A percentile compares a stretch with the other conserved stretches of the same genome.
phyloP scores from a whole-genome alignment of 1,139 yeast species.

The Casaregolazyma suthepensis region DNA sequence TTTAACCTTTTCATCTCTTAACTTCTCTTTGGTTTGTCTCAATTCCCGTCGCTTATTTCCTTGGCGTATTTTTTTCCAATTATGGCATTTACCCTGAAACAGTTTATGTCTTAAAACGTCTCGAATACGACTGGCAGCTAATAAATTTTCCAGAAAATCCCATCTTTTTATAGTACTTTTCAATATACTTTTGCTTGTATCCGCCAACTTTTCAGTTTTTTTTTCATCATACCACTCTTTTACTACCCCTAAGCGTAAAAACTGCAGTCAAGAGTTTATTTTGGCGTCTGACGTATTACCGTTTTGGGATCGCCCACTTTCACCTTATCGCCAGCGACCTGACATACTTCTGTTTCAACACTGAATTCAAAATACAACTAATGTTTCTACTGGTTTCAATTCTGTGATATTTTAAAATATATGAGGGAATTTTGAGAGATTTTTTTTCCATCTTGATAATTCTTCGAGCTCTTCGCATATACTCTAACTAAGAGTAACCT shows the following conservation, averaged over 20 bases:
- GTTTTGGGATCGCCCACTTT: background rate
- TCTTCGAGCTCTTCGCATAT: background rate
- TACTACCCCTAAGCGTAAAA: background rate
- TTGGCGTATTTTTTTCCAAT: background rate
- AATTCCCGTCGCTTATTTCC: background rate
- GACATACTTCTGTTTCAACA: background rate
- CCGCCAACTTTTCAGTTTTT: background rate
- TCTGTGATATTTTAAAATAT: background rate
- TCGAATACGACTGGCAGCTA: background rate
- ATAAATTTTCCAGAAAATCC: no score
- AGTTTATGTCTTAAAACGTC: background rate
- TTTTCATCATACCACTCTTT: background rate
- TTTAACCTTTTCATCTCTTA: background rate
- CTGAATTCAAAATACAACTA: background rate
- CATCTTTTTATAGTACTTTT: background rate
- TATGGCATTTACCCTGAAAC: background rate
- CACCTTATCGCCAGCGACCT: background rate
- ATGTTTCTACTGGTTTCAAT: background rate
- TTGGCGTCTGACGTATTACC: background rate
- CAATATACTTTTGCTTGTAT: background rate
- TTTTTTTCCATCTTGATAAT: background rate
- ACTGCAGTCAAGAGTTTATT: background rate
- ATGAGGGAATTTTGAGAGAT: background rate
- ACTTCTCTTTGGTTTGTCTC: background rate
- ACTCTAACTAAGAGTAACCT: background rate